These are phyloP conservation scores for Elongisporangium senticosum DNA, from an alignment of 352 stramenopile genomes.

Conservation along the genomic window DNA sequence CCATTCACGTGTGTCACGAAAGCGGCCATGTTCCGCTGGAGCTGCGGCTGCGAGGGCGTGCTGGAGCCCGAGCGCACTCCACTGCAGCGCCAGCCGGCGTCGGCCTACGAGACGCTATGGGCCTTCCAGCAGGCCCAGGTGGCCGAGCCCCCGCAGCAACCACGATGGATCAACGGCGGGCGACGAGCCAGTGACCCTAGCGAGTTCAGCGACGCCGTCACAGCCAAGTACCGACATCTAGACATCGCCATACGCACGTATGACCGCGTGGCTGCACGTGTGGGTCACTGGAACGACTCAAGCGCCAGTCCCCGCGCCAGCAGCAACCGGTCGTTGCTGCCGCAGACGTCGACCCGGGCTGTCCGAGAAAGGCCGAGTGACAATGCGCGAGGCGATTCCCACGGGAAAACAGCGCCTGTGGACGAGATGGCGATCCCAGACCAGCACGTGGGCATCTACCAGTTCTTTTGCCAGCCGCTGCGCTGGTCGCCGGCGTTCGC, in stretches of 20 bases:
- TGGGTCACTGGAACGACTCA: slow-evolving; percentile 10
- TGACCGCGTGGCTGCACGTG: slow-evolving; percentile 16
- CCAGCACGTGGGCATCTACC: slow-evolving; percentile 57
- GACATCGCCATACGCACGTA: slow-evolving; percentile 18
- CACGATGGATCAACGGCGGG: background rate
- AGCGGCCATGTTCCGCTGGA: background rate
- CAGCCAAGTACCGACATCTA: slow-evolving; percentile 3
- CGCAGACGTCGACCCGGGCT: slow-evolving; percentile 11
- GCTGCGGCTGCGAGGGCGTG: background rate
- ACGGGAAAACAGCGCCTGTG: slow-evolving; percentile 5
- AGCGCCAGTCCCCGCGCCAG: slow-evolving; percentile 2
- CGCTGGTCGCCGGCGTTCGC: slow-evolving; percentile 73
- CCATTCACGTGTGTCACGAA: background rate
- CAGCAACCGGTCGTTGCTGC: slow-evolving; percentile 13
- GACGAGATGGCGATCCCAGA: slow-evolving; percentile 69
- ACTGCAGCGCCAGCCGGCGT: background rate
- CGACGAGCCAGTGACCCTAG: background rate
- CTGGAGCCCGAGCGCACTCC: background rate
- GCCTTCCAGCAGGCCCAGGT: background rate
- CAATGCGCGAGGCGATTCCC: slow-evolving; percentile 2
- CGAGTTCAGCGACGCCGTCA: background rate
- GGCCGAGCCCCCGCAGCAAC: slow-evolving; percentile 14
- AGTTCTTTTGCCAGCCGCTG: slow-evolving; percentile 56
- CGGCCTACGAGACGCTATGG: slow-evolving; percentile 26
- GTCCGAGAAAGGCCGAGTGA: slow-evolving; percentile 11